These are phyloP conservation scores for Malassezia slooffiae DNA, from an alignment of 1,284 basidiomycete species.

Conservation along the genomic window DNA sequence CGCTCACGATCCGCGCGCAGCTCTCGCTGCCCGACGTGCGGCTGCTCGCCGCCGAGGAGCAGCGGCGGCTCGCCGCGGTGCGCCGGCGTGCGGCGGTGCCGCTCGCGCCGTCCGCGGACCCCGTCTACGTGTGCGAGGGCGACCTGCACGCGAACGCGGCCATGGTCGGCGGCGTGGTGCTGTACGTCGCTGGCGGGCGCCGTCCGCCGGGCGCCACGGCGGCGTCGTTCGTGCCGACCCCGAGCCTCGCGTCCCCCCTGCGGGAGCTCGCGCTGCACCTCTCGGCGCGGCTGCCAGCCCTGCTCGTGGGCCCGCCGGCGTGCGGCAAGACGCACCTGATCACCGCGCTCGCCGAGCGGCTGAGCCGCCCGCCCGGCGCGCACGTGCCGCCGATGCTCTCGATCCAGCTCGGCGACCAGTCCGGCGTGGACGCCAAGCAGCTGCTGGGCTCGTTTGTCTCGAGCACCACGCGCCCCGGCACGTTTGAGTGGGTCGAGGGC, in stretches of 20 bases:
- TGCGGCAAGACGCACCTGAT: conserved; percentile 80
- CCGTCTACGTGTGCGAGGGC: not conserved
- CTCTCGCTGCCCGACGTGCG: conserved; percentile 1
- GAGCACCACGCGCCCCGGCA: conserved; percentile 70
- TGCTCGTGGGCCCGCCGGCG: conserved; percentile 77
- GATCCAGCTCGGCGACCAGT: conserved; percentile 61
- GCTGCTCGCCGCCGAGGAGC: conserved; percentile 7
- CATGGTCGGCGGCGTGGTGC: conserved; percentile 27
- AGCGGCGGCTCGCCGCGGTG: conserved; percentile 4
- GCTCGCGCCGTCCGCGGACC: not conserved
- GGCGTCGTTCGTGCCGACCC: conserved; percentile 54
- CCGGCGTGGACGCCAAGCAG: conserved; percentile 71
- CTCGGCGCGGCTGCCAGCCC: conserved; percentile 62
- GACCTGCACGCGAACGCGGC: not conserved
- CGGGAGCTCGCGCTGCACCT: conserved; percentile 58
- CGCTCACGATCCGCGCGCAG: not conserved
- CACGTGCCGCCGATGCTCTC: conserved; percentile 63
- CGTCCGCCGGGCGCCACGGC: not conserved
- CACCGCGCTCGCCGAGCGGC: conserved; percentile 55
- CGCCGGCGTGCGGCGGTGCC: conserved; percentile 2
- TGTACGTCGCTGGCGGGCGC: conserved; percentile 16
- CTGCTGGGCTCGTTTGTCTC: conserved; percentile 88
- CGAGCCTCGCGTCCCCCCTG: conserved; percentile 56
- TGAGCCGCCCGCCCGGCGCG: conserved; percentile 44
- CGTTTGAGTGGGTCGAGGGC: conserved; percentile 94